Evolutionary conservation across 1,284 basidiomycete species (phyloP), one percentile per base, ranked within the genome.

Genomic region (Afroboletus lepidellus): DNA sequence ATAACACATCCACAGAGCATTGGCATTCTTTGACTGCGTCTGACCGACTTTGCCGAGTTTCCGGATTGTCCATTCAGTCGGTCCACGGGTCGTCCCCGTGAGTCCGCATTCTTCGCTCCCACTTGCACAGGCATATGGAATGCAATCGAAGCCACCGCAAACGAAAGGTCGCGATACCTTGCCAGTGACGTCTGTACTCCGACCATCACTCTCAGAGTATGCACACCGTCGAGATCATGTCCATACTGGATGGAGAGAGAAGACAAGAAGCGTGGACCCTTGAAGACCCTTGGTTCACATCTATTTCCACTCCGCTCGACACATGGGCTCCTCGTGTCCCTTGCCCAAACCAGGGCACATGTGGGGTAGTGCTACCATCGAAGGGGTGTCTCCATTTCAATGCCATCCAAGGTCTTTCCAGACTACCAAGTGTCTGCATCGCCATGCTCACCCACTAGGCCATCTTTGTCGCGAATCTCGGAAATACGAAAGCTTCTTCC

Each of bases 251-350:
- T 23, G 20, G 36, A 18, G 36, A 29, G 25, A 25, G 11, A 18
- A n/a, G 9, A 16, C 6, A 8, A 21, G 15, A 32, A 24, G 21
- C 27, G 21, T 36, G 42, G 18, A 9, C 15, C 30, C 25, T 12
- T 8, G 9, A 6, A 24, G 15, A 6, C 13, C 39, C 18, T 13
- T 13, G 20, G 2, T n/a, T 8, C 27, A 38, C 21, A 5, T 32
- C 15, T 48, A 39, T 21, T 33, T 21, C 21, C 37, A 50, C 24
- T 37, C 20, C 24, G 13, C 16, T 1, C 24, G 3, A 39, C 43
- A 41, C 42, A 46, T 53, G 57, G 36, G 13, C 49, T 23, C 57
- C 57, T 58, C 57, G 53, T 58, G 56, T 33, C 24, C 51, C 33
- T 24, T 51, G 41, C 34, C 55, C 21, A 44, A 57, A 50, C 32